Evolutionary conservation across 495 filamentous ascomycete species (phyloP), one percentile per base, ranked within the genome.

Genomic region (Xylaria acuta): DNA sequence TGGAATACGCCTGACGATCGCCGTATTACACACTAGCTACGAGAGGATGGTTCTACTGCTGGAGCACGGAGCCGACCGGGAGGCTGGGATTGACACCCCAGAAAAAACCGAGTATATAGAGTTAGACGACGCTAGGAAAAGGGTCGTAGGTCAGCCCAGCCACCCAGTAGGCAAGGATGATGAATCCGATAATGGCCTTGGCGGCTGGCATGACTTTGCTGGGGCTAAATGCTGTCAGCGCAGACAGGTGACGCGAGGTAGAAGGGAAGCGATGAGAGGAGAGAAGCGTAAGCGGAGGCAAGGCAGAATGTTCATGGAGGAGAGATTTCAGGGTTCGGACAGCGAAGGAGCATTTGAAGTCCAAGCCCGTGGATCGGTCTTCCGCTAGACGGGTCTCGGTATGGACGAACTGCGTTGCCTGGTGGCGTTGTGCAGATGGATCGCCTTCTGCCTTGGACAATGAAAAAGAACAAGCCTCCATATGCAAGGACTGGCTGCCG

Each of bases 401-500:
- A 41, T 16, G 30, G 60, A 43, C 18, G 60, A 43, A 41, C 60
- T 43, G 22, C 12, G 36, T 64, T 25, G 14, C n/a, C 22, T 30
- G 3, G 60, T 64, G 60, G 38, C 38, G 36, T 43, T 27, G 59
- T 41, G 59, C 59, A 63, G 36, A 32, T 41, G 38, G 59, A 25
- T 30, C n/a, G 11, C n/a, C 20, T 43, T 64, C 60, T 64, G 38
- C 60, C 38, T 34, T 43, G 22, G 60, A 64, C 32, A 25, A 43
- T 18, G 22, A 16, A 30, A 8, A 45, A 41, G 12, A 43, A 38
- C 32, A 2, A 20, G 38, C n/a, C 45, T 38, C n/a, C 25, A 64
- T n/a, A n/a, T 64, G 45, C 43, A 67, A 53, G 45, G 45, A 67
- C 27, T n/a, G 22, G 45, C 45, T 11, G 64, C 45, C 20, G 45